These are phyloP conservation scores for Candida peoriensis DNA, from an alignment of 805 yeast species.

Conservation along the genomic window DNA sequence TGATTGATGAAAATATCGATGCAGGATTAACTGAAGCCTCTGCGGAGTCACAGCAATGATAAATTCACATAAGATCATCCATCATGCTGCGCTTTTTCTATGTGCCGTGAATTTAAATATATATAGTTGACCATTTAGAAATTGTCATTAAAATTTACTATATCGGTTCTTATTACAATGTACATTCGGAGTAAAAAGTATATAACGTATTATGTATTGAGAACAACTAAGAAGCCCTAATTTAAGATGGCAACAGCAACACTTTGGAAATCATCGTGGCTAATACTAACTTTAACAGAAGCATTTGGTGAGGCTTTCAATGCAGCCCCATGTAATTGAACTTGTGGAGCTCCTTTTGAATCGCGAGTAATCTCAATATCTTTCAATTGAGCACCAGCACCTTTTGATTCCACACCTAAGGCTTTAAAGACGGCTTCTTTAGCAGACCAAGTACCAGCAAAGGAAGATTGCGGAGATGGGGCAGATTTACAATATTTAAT, in stretches of 20 bases:
- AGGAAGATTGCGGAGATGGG: slow-evolving; percentile 80
- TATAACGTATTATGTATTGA: too few species aligned
- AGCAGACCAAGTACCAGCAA: slow-evolving; percentile 98
- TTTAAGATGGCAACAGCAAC: slow-evolving; percentile 85
- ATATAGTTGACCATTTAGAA: too few species aligned
- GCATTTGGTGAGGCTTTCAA: slow-evolving; percentile 66
- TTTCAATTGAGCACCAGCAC: slow-evolving; percentile 91
- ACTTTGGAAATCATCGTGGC: slow-evolving; percentile 96
- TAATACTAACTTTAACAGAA: slow-evolving; percentile 78
- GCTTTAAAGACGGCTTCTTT: slow-evolving; percentile 99
- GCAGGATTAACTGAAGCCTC: too few species aligned
- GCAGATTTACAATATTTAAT: slow-evolving; percentile 71
- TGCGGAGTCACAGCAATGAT: too few species aligned
- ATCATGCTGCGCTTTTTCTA: too few species aligned
- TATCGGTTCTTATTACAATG: too few species aligned
- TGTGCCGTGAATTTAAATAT: too few species aligned
- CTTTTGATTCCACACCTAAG: slow-evolving; percentile 79
- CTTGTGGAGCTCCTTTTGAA: slow-evolving; percentile 68
- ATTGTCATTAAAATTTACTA: too few species aligned
- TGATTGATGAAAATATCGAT: too few species aligned
- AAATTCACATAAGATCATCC: too few species aligned
- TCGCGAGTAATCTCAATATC: slow-evolving; percentile 85
- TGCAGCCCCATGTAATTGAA: slow-evolving; percentile 73
- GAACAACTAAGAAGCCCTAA: slow-evolving; percentile 10
- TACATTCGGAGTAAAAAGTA: too few species aligned